Evolutionary conservation across 1,284 basidiomycete species (phyloP).

Genomic region (Anthracocystis setariae): DNA sequence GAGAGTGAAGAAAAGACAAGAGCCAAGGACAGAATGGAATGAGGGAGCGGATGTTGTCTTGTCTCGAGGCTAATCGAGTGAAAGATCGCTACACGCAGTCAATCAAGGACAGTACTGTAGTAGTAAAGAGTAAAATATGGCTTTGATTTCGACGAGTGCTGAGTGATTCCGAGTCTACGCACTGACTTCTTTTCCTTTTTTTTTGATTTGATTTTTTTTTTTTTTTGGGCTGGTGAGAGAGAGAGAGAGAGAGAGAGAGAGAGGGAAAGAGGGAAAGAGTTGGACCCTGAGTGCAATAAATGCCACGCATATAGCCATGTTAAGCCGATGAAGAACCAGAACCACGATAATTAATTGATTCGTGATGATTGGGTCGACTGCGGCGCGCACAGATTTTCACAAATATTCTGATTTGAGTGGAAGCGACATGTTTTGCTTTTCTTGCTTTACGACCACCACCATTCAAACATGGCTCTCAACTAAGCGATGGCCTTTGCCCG

Average conservation of each 20-base stretch:
- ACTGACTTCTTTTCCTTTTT: not conserved
- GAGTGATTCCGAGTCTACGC: not conserved
- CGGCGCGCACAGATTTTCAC: not conserved
- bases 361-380: not conserved
- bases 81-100: slow-evolving; percentile 1
- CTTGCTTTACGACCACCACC: slow-evolving; percentile 13
- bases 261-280: slow-evolving; percentile 3
- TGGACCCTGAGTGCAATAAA: slow-evolving; percentile 42
- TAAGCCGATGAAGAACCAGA: too few relatives aligned
- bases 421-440: not conserved
- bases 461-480: slow-evolving; percentile 21
- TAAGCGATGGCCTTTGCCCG: slow-evolving; percentile 10
- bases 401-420: not conserved
- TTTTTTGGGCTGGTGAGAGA: too few relatives aligned
- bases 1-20: not conserved
- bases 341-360: too few relatives aligned
- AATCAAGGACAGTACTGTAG: too few relatives aligned
- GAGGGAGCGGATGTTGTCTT: not conserved
- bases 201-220: too few relatives aligned
- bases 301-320: too few relatives aligned
- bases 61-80: not conserved
- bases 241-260: too few relatives aligned
- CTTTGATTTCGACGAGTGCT: too few relatives aligned
- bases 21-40: not conserved
- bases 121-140: too few relatives aligned